These are phyloP conservation scores for Anthracocystis walkeri DNA, from an alignment of 1,284 basidiomycete species.

Conservation along the genomic window DNA sequence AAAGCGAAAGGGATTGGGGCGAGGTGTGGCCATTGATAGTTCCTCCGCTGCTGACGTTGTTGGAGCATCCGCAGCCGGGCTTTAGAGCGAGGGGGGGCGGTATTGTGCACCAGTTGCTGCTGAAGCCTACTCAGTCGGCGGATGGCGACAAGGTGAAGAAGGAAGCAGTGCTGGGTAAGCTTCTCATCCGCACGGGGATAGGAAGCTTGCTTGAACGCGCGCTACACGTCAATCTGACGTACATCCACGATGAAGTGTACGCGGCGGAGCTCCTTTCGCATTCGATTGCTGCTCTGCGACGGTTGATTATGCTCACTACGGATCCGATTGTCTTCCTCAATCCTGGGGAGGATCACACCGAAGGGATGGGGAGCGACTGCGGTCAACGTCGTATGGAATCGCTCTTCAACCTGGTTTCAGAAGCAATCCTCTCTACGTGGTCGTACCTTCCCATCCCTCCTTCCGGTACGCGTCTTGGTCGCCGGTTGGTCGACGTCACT, in stretches of 20 bases:
- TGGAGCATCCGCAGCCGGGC: conserved; percentile 39
- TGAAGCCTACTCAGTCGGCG: neutral
- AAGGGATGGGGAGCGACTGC: conserved; percentile 15
- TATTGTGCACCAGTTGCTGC: conserved; percentile 14
- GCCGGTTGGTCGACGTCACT: conserved; percentile 21
- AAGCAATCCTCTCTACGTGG: conserved; percentile 39
- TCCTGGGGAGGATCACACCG: neutral
- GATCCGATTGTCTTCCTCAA: conserved; percentile 14
- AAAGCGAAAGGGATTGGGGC: conserved; percentile 29
- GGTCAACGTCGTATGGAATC: conserved; percentile 30
- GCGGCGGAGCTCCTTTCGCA: conserved; percentile 18
- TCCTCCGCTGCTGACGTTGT: conserved; percentile 39
- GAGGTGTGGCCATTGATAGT: conserved; percentile 34
- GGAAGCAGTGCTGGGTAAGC: conserved; percentile 8
- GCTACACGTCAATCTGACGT: conserved; percentile 44
- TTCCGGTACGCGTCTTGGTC: conserved; percentile 10
- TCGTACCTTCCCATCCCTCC: conserved; percentile 43
- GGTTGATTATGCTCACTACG: conserved; percentile 33
- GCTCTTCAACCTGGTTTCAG: conserved; percentile 21
- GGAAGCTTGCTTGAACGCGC: conserved; percentile 36
- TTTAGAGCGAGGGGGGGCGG: conserved; percentile 23
- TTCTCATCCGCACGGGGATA: conserved; percentile 42
- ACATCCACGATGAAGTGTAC: conserved; percentile 27
- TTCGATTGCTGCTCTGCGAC: conserved; percentile 30
- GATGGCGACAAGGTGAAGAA: neutral